phyloP scores from a whole-genome alignment of 179 eudicot genomes.

The Beta corolliflora region DNA sequence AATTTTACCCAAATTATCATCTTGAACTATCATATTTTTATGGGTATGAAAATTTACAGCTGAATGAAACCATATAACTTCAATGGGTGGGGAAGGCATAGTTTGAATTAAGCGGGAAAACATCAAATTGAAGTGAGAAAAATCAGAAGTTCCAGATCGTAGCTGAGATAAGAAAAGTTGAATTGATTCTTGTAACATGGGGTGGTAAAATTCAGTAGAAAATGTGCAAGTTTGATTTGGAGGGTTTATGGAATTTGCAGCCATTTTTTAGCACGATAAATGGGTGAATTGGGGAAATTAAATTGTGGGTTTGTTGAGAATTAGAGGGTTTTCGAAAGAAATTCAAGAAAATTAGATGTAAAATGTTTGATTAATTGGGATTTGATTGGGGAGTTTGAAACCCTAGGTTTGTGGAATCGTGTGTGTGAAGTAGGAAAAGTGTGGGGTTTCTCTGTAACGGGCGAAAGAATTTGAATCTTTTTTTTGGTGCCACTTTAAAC shows the following conservation, averaged over 20 bases:
- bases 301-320: conserved; percentile 7
- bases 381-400: conserved; percentile 19
- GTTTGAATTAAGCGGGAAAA: conserved; percentile 68
- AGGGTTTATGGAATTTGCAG: conserved; percentile 27
- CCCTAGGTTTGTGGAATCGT: conserved; percentile 23
- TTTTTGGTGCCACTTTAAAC: conserved; percentile 14
- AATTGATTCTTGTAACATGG: conserved; percentile 71
- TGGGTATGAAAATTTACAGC: conserved; percentile 64
- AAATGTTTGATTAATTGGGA: not conserved
- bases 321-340: conserved; percentile 11
- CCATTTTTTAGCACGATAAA: conserved; percentile 9
- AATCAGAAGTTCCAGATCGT: conserved; percentile 52
- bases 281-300: conserved; percentile 8
- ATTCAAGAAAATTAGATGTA: not conserved
- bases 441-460: conserved; percentile 16
- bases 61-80: conserved; percentile 74
- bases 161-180: conserved; percentile 50
- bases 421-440: conserved; percentile 25
- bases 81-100: conserved; percentile 77
- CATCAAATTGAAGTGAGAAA: conserved; percentile 50
- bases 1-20: conserved; percentile 31
- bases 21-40: conserved; percentile 20
- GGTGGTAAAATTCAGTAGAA: conserved; percentile 33
- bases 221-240: not conserved
- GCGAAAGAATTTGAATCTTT: conserved; percentile 40